phyloP scores from a whole-genome alignment of 2,329 filamentous ascomycete species.

The Aspergillus niger region DNA sequence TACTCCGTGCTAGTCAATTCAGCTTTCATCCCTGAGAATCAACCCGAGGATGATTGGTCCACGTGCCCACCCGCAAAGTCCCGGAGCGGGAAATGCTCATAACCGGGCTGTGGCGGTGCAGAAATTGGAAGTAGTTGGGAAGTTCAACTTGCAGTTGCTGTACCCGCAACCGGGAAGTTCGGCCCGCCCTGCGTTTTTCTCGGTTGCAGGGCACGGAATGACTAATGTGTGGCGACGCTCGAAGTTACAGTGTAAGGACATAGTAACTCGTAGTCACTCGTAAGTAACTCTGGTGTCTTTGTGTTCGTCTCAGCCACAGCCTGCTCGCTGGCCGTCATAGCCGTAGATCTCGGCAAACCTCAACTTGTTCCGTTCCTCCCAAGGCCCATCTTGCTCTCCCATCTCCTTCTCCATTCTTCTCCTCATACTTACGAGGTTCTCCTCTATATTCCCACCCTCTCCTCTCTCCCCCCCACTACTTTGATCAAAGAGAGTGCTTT shows the following conservation, averaged over 20 bases:
- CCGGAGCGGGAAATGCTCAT: conserved; percentile 26
- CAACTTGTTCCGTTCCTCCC: not conserved
- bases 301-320: conserved; percentile 19
- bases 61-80: conserved; percentile 21
- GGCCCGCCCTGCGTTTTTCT: conserved; percentile 6
- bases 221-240: not conserved
- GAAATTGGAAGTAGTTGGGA: too few relatives aligned
- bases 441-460: conserved; percentile 5
- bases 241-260: not conserved
- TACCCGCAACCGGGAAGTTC: conserved; percentile 9
- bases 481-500: conserved; percentile 31
- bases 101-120: conserved; percentile 28
- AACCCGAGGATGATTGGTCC: not conserved
- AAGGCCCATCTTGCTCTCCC: conserved; percentile 6
- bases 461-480: conserved; percentile 11
- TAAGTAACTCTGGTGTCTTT: too few relatives aligned
- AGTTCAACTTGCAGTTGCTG: not conserved
- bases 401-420: conserved; percentile 12
- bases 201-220: not conserved
- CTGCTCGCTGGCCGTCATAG: conserved; percentile 29
- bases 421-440: conserved; percentile 4
- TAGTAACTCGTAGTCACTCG: too few relatives aligned
- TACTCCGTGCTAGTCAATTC: not conserved
- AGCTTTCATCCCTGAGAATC: not conserved
- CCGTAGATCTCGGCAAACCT: conserved; percentile 24